These are phyloP conservation scores for Aulographum hederae DNA, from an alignment of 2,329 filamentous ascomycete species.

Conservation along the genomic window DNA sequence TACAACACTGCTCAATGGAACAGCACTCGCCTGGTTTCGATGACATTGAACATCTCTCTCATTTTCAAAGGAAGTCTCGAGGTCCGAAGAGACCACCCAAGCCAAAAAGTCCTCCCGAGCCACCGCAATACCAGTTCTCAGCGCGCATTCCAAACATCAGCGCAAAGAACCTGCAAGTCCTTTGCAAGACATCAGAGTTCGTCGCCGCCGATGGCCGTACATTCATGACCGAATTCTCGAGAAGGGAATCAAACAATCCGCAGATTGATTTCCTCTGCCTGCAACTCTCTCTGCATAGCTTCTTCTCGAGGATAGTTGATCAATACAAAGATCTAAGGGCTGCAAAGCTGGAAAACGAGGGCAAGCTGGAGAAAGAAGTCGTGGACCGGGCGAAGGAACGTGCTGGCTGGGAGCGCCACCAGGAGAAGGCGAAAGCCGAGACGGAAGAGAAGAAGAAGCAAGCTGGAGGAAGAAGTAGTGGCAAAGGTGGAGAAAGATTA, in stretches of 20 bases:
- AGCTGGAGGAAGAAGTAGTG: conserved; percentile 59
- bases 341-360: conserved; percentile 55
- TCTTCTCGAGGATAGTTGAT: conserved; percentile 81
- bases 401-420: conserved; percentile 71
- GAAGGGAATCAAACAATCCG: conserved; percentile 75
- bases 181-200: conserved; percentile 68
- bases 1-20: too few relatives aligned
- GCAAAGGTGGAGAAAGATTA: conserved; percentile 82
- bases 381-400: conserved; percentile 66
- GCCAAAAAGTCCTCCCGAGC: conserved; percentile 67
- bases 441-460: conserved; percentile 80
- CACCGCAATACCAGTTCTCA: conserved; percentile 78
- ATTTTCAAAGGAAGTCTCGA: too few relatives aligned
- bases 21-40: too few relatives aligned
- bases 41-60: too few relatives aligned
- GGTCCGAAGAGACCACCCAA: conserved; percentile 40
- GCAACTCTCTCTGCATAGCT: conserved; percentile 91
- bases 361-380: conserved; percentile 56
- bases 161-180: conserved; percentile 67
- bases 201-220: conserved; percentile 82
- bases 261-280: conserved; percentile 94
- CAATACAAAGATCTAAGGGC: conserved; percentile 82
- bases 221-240: conserved; percentile 78
- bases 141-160: conserved; percentile 95
- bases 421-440: conserved; percentile 70